Evolutionary conservation across 2,329 filamentous ascomycete genomes (phyloP).

Genomic region (Sclerotiophoma versabilis): DNA sequence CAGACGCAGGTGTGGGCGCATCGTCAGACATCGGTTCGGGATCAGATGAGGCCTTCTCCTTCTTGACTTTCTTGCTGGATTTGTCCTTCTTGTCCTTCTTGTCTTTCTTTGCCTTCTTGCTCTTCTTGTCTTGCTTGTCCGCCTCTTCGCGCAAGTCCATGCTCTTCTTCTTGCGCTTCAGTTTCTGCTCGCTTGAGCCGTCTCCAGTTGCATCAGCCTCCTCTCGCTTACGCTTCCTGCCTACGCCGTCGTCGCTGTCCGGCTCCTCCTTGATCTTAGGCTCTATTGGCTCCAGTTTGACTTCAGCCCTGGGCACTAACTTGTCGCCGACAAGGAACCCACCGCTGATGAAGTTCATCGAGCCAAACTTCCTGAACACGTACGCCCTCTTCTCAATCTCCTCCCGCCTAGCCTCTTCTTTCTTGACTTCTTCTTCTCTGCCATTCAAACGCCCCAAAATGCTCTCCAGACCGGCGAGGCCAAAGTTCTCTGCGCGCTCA

Average conservation of each 20-base stretch:
- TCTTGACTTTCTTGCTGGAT: constrained; percentile 29
- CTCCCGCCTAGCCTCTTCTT: constrained; percentile 71
- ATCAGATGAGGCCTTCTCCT: constrained; percentile 37
- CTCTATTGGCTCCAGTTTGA: constrained; percentile 52
- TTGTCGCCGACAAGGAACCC: constrained; percentile 71
- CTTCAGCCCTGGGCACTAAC: constrained; percentile 24
- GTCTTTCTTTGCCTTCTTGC: constrained; percentile 47
- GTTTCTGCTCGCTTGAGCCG: constrained; percentile 36
- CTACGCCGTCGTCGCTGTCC: constrained; percentile 40
- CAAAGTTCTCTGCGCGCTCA: constrained; percentile 75
- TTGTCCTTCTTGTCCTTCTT: constrained; percentile 38
- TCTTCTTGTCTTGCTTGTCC: constrained; percentile 29
- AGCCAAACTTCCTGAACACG: constrained; percentile 76
- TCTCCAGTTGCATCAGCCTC: constrained; percentile 42
- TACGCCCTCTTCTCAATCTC: constrained; percentile 77
- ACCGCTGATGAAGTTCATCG: constrained; percentile 86
- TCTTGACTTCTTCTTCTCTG: constrained; percentile 75
- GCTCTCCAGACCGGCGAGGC: constrained; percentile 84
- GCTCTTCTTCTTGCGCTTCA: constrained; percentile 50
- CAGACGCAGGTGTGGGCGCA: constrained; percentile 24
- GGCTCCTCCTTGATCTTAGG: constrained; percentile 56
- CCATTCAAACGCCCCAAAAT: constrained; percentile 89
- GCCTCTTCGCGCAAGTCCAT: constrained; percentile 41
- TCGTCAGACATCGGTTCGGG: constrained; percentile 29
- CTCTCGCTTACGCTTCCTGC: constrained; percentile 45